A percentile compares a stretch with the other conserved stretches of the same genome.
Evolutionary conservation across 352 stramenopile genomes (phyloP).

Genomic region (Phytophthora uliginosa): DNA sequence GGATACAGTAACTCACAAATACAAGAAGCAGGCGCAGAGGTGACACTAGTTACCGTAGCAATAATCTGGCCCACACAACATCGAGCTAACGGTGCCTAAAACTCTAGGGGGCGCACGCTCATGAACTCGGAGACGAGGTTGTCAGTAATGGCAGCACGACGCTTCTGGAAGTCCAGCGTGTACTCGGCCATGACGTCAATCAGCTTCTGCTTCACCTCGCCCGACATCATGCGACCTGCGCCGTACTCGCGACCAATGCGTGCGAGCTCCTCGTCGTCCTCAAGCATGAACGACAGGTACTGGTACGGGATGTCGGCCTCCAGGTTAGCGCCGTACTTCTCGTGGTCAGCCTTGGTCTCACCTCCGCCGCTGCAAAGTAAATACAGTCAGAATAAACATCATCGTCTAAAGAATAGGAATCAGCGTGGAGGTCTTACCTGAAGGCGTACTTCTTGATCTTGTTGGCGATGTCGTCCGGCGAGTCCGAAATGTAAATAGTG

Average conservation of each 20-base stretch:
- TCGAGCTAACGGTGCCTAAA: slow-evolving; percentile 64
- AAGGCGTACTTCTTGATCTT: slow-evolving; percentile 93
- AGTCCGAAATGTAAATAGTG: slow-evolving; percentile 99
- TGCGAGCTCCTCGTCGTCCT: slow-evolving; percentile 98
- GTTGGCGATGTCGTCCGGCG: slow-evolving; percentile 95
- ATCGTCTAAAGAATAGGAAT: not conserved
- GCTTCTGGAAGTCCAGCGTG: slow-evolving; percentile 96
- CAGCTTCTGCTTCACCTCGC: slow-evolving; percentile 98
- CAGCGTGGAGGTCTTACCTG: slow-evolving; percentile 48
- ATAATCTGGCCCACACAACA: slow-evolving; percentile 9
- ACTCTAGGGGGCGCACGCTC: slow-evolving; percentile 93
- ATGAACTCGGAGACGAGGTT: slow-evolving; percentile 98
- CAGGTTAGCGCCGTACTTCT: slow-evolving; percentile 98
- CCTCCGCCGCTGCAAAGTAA: slow-evolving; percentile 90
- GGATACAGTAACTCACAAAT: slow-evolving; percentile 30
- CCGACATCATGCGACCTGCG: slow-evolving; percentile 96
- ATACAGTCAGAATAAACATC: slow-evolving; percentile 70
- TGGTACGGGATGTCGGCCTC: slow-evolving; percentile 99
- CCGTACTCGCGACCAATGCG: slow-evolving; percentile 97
- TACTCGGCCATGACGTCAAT: slow-evolving; percentile 95
- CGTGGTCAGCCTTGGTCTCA: slow-evolving; percentile 98
- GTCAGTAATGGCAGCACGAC: slow-evolving; percentile 94
- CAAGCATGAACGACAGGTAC: slow-evolving; percentile 99
- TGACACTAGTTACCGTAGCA: slow-evolving; percentile 4
- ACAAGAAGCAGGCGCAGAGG: slow-evolving; percentile 22